Evolutionary conservation across 1,284 basidiomycete genomes (phyloP).

Genomic region (Neolentinus lepideus): DNA sequence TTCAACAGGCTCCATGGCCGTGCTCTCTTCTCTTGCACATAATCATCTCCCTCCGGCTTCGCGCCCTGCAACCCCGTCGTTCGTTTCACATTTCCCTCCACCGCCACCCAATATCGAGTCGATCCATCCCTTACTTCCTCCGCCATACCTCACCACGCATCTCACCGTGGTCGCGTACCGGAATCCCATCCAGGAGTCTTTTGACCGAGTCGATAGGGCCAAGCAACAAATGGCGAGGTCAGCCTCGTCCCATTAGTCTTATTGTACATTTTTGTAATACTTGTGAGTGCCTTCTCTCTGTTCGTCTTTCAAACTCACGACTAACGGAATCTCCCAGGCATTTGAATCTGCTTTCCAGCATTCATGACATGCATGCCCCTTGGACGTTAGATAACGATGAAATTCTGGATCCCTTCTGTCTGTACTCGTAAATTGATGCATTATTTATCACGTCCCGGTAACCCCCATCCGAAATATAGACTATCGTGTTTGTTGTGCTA

Average conservation of each 20-base stretch:
- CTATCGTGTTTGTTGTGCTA: neutral
- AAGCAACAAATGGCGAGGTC: slow-evolving; percentile 23
- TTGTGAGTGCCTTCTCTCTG: neutral
- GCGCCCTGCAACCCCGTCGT: slow-evolving; percentile 44
- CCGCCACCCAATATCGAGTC: slow-evolving; percentile 45
- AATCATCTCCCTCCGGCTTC: slow-evolving; percentile 35
- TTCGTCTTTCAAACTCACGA: neutral
- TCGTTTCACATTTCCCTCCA: slow-evolving; percentile 46
- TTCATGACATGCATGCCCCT: neutral
- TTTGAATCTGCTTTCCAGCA: neutral
- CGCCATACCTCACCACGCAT: slow-evolving; percentile 62
- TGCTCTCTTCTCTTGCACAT: slow-evolving; percentile 55
- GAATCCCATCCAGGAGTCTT: slow-evolving; percentile 60
- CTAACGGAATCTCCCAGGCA: neutral
- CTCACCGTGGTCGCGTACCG: slow-evolving; percentile 56
- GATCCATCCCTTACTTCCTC: slow-evolving; percentile 61
- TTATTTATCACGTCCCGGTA: neutral
- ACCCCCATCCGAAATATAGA: neutral
- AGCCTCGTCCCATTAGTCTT: neutral
- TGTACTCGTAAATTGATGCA: neutral
- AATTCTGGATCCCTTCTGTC: neutral
- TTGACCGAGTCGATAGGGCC: slow-evolving; percentile 57
- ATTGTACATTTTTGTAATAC: neutral
- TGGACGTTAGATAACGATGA: neutral
- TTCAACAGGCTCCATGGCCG: slow-evolving; percentile 50